A percentile compares a stretch with the other conserved stretches of the same genome.
Evolutionary conservation across 345 rosid genomes (phyloP).

Genomic region (Pistacia atlantica): DNA sequence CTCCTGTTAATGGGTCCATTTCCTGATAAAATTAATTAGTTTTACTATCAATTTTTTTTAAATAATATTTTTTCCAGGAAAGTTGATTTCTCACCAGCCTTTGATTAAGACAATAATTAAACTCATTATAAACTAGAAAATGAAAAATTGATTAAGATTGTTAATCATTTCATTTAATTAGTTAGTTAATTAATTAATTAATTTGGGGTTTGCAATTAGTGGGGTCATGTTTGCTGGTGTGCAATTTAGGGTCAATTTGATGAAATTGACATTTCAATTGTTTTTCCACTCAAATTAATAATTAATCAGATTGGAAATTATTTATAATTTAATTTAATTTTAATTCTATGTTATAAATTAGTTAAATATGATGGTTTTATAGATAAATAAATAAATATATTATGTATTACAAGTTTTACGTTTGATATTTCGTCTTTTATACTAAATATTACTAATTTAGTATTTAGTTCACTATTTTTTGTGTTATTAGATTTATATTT

Average conservation of each 20-base stretch:
- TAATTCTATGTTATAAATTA: too few species aligned
- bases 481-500: too few species aligned
- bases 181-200: neutral
- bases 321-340: too few species aligned
- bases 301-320: neutral
- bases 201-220: neutral
- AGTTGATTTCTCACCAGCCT: constrained; percentile 21
- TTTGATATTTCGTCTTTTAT: too few species aligned
- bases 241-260: neutral
- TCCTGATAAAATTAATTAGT: too few species aligned
- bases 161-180: constrained; percentile 2
- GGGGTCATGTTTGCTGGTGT: constrained; percentile 10
- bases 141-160: neutral
- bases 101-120: neutral
- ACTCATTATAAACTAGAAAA: neutral
- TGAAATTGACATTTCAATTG: constrained; percentile 13
- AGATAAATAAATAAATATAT: too few species aligned
- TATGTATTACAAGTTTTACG: too few species aligned
- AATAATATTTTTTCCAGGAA: constrained; percentile 2
- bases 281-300: neutral
- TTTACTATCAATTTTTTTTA: too few species aligned
- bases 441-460: too few species aligned
- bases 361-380: too few species aligned
- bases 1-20: too few species aligned
- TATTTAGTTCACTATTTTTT: too few species aligned